phyloP scores from a whole-genome alignment of 2,329 filamentous ascomycete species.

The Phyllosticta citribraziliensis region DNA sequence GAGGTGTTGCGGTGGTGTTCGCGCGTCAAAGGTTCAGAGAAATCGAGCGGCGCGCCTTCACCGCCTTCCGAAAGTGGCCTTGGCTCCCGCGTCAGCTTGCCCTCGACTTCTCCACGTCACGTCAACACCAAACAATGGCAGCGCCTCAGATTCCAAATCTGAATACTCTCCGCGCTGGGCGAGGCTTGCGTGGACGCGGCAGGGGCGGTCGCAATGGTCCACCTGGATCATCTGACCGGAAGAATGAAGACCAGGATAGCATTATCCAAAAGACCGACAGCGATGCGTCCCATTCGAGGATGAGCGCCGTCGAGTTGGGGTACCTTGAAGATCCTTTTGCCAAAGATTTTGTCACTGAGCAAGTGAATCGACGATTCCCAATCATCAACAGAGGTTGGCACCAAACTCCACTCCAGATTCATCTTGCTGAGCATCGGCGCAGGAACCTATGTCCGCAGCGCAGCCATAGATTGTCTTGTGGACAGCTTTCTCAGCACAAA shows the following conservation, averaged over 20 bases:
- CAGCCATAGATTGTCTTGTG: conserved; percentile 70
- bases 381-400: conserved; percentile 82
- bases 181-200: conserved; percentile 39
- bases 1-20: conserved; percentile 1
- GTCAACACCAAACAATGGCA: conserved; percentile 45
- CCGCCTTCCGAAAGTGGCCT: conserved; percentile 20
- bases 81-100: not conserved
- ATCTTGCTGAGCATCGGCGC: conserved; percentile 7
- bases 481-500: conserved; percentile 53
- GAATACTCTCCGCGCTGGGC: conserved; percentile 44
- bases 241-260: conserved; percentile 48
- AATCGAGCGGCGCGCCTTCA: conserved; percentile 10
- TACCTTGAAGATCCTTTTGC: conserved; percentile 81
- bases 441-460: conserved; percentile 91
- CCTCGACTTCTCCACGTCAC: not conserved
- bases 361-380: conserved; percentile 58
- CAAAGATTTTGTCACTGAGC: conserved; percentile 51
- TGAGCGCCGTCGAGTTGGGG: conserved; percentile 78
- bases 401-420: not conserved
- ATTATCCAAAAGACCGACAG: conserved; percentile 82
- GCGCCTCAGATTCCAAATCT: conserved; percentile 72
- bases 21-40: conserved; percentile 7
- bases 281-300: conserved; percentile 78
- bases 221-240: not conserved
- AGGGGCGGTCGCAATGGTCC: conserved; percentile 23